These are phyloP conservation scores for Wickerhamiella occidentalis DNA, from an alignment of 805 yeast species.

Conservation along the genomic window DNA sequence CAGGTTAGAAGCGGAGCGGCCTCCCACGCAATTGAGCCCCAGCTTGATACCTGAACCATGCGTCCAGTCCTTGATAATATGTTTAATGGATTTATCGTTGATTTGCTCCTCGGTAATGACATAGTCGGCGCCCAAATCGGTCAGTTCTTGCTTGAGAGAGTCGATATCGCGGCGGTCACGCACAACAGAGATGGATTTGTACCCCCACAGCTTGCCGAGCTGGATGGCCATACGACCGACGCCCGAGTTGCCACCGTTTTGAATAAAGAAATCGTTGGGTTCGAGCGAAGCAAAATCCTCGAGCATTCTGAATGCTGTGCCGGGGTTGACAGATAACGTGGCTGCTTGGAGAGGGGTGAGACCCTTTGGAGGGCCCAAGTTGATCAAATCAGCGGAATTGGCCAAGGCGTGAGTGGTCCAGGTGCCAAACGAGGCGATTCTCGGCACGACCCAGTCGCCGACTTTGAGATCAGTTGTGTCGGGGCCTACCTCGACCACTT, in stretches of 20 bases:
- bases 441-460: slow-evolving; percentile 87
- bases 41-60: slow-evolving; percentile 44
- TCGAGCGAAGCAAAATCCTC: slow-evolving; percentile 49
- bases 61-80: slow-evolving; percentile 37
- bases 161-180: slow-evolving; percentile 74
- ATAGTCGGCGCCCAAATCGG: slow-evolving; percentile 64
- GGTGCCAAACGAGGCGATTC: slow-evolving; percentile 71
- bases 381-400: slow-evolving; percentile 40
- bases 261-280: slow-evolving; percentile 79
- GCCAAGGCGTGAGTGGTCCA: slow-evolving; percentile 77
- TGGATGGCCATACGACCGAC: slow-evolving; percentile 90
- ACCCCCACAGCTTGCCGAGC: slow-evolving; percentile 63
- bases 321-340: slow-evolving; percentile 82
- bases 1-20: slow-evolving; percentile 66
- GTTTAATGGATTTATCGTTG: slow-evolving; percentile 51
- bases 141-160: slow-evolving; percentile 43
- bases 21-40: slow-evolving; percentile 91
- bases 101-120: slow-evolving; percentile 86
- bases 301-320: slow-evolving; percentile 83
- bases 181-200: slow-evolving; percentile 75
- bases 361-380: slow-evolving; percentile 37
- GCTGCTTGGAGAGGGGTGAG: slow-evolving; percentile 45
- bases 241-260: slow-evolving; percentile 92
- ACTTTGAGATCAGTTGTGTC: slow-evolving; percentile 31
- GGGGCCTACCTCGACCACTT: slow-evolving; percentile 62